Evolutionary conservation across 768 basidiomycete genomes (phyloP), one percentile per base, ranked within the genome.

Genomic region (Hygrophorus pudorinus): DNA sequence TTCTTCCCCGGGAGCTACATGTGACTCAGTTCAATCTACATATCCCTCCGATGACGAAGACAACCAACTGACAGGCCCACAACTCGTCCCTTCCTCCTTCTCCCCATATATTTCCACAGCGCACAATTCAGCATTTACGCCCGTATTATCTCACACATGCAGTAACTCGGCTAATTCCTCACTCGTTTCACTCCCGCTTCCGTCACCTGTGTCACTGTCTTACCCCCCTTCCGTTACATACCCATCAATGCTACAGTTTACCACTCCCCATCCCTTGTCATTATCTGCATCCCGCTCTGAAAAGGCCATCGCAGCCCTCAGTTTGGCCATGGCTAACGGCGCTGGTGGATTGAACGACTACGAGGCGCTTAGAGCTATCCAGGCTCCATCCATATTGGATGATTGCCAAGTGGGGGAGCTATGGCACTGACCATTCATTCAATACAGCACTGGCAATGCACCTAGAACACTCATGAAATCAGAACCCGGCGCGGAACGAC

Each of bases 341-440:
- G 78, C 78, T 8, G 78, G 73, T 4, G 70, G 76, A 20, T 55
- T 81, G 31, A 68, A 67, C 42, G 79, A 81, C 53, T 81, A 80
- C 45, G 62, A 65, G 42, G 68, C 72, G 1, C 61, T 76, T 29
- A 66, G 65, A 45, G 60, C 62, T 27, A 51, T 67, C 33, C 62
- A 75, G 37, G 54, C 53, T 7, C 49, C 55, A 10, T 43, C 53
- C 17, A 50, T 47, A 12, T 50, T 59, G 35, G 71, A 73, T 39
- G 68, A 63, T 46, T 66, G 65, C 42, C 65, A 75, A 47, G 69
- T 67, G 6, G 80, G 80, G 29, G 78, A 79, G 50, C 63, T 81
- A 57, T 81, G 78, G 78, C 66, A 51, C 30, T 51, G 35, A 46
- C 5, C n/a, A 13, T 13, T 24, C 38, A 5, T 24, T 39, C 24